These are phyloP conservation scores for Hawksworthiomyces lignivorus DNA, from an alignment of 2,329 filamentous ascomycete species.

Conservation along the genomic window DNA sequence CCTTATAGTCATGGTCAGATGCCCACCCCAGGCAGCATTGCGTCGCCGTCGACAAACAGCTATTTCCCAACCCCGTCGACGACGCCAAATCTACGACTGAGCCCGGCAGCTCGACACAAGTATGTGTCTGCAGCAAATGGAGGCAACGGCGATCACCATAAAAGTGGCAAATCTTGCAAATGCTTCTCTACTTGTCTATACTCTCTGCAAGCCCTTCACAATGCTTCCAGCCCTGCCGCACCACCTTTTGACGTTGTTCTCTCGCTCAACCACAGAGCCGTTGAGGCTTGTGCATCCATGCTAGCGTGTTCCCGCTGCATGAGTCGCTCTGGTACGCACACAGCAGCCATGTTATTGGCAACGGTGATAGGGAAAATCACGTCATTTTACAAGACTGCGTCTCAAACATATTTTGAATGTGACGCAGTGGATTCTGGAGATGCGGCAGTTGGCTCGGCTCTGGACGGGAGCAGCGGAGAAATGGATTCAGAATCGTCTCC, in stretches of 20 bases:
- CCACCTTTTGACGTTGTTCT: conserved; percentile 38
- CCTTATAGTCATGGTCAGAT: conserved; percentile 13
- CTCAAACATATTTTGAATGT: conserved; percentile 29
- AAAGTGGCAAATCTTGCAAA: conserved; percentile 27
- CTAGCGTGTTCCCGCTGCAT: conserved; percentile 38
- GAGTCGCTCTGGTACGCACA: conserved; percentile 34
- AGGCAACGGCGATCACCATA: not conserved
- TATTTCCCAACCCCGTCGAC: conserved; percentile 33
- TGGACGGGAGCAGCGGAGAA: conserved; percentile 4
- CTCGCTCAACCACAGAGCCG: conserved; percentile 38
- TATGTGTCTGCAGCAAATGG: conserved; percentile 15
- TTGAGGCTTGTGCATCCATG: conserved; percentile 40
- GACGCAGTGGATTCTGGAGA: conserved; percentile 11
- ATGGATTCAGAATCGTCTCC: not conserved
- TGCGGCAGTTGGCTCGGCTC: conserved; percentile 9
- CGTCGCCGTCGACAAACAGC: conserved; percentile 16
- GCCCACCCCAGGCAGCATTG: conserved; percentile 28
- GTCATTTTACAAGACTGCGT: conserved; percentile 36
- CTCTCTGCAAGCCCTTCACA: conserved; percentile 39
- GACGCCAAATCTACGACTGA: conserved; percentile 28
- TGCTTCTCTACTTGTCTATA: conserved; percentile 41
- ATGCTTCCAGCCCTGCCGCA: conserved; percentile 25
- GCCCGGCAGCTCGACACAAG: conserved; percentile 20
- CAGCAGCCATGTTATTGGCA: conserved; percentile 40
- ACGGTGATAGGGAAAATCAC: conserved; percentile 42